A percentile compares a stretch with the other conserved stretches of the same genome.
Conservation (phyloP, 768 basidiomycete species). For the Kwoniella shandongensis region DNA sequence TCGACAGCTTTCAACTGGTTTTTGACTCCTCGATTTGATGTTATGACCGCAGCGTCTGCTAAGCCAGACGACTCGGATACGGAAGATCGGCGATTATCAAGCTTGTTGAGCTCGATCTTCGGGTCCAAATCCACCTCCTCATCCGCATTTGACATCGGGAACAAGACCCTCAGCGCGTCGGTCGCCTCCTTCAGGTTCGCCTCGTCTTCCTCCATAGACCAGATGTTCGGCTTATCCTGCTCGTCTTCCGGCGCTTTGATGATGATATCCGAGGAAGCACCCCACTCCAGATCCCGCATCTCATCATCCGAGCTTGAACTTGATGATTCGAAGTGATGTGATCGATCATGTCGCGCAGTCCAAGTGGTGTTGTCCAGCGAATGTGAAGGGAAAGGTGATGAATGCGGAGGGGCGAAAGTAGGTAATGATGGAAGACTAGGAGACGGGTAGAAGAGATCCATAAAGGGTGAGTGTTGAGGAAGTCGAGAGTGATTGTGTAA, state of each 20-base stretch:
- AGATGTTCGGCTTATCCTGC: conserved; percentile 11
- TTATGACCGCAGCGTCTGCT: conserved; percentile 2
- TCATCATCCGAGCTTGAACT: conserved; percentile 44
- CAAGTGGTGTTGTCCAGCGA: conserved; percentile 49
- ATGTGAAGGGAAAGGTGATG: conserved; percentile 45
- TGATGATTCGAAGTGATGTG: conserved; percentile 36
- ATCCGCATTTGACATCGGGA: conserved; percentile 31
- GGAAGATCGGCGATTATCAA: conserved; percentile 28
- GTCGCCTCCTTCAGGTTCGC: conserved; percentile 45
- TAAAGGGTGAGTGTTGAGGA: conserved; percentile 25
- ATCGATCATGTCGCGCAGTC: conserved; percentile 30
- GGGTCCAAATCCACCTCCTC: conserved; percentile 19
- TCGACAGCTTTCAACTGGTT: conserved; percentile 20
- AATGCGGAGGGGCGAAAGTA: conserved; percentile 20
- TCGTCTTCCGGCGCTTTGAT: conserved; percentile 22
- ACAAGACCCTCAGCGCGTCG: conserved; percentile 41
- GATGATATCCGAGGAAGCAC: conserved; percentile 27
- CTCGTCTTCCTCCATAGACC: conserved; percentile 39
- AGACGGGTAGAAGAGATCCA: conserved; percentile 32
- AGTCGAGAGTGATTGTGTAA: conserved; percentile 16
- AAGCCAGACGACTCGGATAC: conserved; percentile 27
- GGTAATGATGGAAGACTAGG: conserved; percentile 17
- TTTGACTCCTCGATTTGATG: neutral
- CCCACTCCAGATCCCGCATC: conserved; percentile 39
- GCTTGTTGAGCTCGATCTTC: conserved; percentile 29